Conservation (phyloP, 164 flowering plant species). For the Berberis thunbergii region DNA sequence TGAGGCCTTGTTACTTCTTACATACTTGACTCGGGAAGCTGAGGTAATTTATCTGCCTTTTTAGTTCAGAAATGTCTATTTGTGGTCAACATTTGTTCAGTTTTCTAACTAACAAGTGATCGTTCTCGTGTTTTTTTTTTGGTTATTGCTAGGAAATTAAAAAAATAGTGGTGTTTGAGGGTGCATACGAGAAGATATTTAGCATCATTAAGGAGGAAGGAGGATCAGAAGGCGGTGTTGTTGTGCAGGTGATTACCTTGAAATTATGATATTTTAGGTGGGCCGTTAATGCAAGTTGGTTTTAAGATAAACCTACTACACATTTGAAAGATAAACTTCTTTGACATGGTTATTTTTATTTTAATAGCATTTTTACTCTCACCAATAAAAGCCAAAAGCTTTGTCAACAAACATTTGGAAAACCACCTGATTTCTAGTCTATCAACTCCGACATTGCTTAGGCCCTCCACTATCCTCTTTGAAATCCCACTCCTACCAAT, state of each 20-base stretch:
- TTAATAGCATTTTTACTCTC: no score
- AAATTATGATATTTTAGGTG: neutral
- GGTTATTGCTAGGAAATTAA: constrained; percentile 65
- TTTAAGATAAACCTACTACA: no score
- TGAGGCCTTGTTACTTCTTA: constrained; percentile 91
- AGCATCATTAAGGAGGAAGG: constrained; percentile 96
- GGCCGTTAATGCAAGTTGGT: no score
- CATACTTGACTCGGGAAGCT: constrained; percentile 93
- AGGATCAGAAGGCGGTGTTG: constrained; percentile 98
- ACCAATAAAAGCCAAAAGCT: no score
- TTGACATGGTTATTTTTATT: no score
- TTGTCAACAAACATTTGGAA: no score
- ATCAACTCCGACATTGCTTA: no score
- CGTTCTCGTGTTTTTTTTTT: constrained; percentile 2
- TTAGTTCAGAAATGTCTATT: neutral
- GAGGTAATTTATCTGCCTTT: constrained; percentile 40
- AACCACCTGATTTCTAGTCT: no score
- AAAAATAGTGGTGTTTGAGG: constrained; percentile 96
- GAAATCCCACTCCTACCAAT: no score
- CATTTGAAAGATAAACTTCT: no score
- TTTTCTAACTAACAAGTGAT: constrained; percentile 2
- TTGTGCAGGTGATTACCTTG: constrained; percentile 71
- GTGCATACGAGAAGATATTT: constrained; percentile 95
- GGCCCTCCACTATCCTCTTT: no score
- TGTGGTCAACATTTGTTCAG: neutral